Evolutionary conservation across 768 basidiomycete genomes (phyloP).

Genomic region (Phaeotremella skinneri): DNA sequence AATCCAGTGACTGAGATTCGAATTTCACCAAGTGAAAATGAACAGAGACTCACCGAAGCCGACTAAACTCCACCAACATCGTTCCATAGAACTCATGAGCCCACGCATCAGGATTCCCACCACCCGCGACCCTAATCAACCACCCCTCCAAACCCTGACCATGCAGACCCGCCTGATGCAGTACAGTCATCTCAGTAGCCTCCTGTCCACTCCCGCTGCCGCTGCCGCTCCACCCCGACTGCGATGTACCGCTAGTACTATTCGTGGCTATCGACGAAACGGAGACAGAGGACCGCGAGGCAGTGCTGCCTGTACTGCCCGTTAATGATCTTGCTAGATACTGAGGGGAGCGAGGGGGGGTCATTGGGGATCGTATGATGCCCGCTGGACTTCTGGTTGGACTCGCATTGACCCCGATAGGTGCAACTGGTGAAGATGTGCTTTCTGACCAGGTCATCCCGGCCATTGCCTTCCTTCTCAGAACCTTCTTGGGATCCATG

Average conservation of each 20-base stretch:
- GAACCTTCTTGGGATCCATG: background rate
- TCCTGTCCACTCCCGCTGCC: background rate
- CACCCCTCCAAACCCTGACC: no score
- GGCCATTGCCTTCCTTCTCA: no score
- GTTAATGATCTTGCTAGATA: background rate
- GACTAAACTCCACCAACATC: background rate
- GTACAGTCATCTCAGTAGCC: background rate
- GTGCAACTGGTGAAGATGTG: no score
- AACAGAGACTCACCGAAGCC: background rate
- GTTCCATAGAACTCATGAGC: background rate
- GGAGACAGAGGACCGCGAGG: background rate
- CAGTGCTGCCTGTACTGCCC: background rate
- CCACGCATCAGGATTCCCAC: background rate
- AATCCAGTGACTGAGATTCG: no score
- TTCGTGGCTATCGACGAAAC: background rate
- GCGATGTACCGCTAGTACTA: background rate
- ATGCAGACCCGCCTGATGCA: no score
- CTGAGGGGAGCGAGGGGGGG: background rate
- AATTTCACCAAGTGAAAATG: no score
- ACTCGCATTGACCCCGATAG: no score
- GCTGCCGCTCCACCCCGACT: background rate
- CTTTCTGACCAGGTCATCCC: no score
- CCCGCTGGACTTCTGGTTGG: no score
- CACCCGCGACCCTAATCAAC: background rate
- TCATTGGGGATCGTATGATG: no score